These are phyloP conservation scores for Serendipita indica DNA, from an alignment of 768 basidiomycete species.

Conservation along the genomic window DNA sequence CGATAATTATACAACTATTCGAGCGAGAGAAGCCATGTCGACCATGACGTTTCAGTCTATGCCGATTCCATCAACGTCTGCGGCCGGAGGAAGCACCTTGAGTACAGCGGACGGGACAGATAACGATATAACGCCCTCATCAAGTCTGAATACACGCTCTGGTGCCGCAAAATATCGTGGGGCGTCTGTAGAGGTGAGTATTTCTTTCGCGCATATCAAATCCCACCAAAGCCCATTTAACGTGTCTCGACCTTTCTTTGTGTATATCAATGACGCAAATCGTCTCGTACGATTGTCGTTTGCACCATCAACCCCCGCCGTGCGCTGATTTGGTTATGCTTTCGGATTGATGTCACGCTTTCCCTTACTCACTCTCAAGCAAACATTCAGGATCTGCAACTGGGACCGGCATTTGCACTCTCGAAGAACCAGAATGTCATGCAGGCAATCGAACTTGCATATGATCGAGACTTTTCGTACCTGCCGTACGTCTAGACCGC, in stretches of 20 bases:
- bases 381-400: conserved; percentile 46
- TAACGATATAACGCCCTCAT: conserved; percentile 1
- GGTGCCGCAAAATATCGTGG: conserved; percentile 65
- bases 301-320: too few species aligned
- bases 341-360: neutral
- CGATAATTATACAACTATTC: too few species aligned
- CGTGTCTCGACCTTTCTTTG: neutral
- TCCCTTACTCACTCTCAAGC: neutral
- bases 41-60: too few species aligned
- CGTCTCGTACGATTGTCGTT: neutral
- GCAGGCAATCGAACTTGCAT: conserved; percentile 71
- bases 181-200: conserved; percentile 71
- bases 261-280: neutral
- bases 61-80: too few species aligned
- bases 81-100: too few species aligned
- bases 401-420: conserved; percentile 77
- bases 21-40: too few species aligned
- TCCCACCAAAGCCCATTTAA: neutral
- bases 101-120: too few species aligned
- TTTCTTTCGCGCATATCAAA: too few species aligned
- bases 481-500: conserved; percentile 47
- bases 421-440: conserved; percentile 55
- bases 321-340: neutral
- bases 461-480: conserved; percentile 88
- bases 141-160: neutral